Evolutionary conservation across 2,329 filamentous ascomycete species (phyloP).

Genomic region (Davidsoniella eucalypti): DNA sequence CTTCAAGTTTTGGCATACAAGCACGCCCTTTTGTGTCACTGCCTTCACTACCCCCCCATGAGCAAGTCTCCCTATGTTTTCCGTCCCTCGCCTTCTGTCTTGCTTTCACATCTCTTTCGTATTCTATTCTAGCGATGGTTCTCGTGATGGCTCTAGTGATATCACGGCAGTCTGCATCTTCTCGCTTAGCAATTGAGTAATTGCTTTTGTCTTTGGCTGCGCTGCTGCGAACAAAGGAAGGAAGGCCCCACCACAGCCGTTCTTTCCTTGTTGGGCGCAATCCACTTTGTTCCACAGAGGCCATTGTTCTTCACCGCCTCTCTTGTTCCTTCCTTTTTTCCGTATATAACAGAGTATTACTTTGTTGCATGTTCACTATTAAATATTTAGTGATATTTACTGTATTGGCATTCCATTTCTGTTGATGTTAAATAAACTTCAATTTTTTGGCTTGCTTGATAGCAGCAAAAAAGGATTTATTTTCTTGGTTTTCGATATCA

Average conservation of each 20-base stretch:
- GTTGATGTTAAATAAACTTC: background rate
- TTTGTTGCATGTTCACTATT: no score
- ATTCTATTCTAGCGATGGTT: no score
- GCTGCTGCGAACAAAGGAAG: background rate
- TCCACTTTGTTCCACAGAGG: background rate
- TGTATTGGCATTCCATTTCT: no score
- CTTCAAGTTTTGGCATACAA: no score
- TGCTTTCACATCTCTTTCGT: background rate
- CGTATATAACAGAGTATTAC: background rate
- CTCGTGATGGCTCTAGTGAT: no score
- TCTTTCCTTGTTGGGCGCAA: background rate
- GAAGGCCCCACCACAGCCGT: background rate
- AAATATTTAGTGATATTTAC: no score
- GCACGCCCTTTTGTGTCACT: no score
- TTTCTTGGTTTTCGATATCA: background rate
- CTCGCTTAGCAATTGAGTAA: no score
- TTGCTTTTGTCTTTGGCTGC: background rate
- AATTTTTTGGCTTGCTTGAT: background rate
- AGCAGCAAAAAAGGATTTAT: background rate
- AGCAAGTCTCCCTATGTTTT: background rate
- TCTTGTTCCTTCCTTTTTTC: slow-evolving; percentile 1
- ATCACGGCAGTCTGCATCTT: no score
- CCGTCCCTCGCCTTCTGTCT: background rate
- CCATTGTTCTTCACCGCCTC: slow-evolving; percentile 2
- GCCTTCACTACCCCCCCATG: no score